Evolutionary conservation across 2,329 filamentous ascomycete species (phyloP).

Genomic region (Bipolaris victoriae): DNA sequence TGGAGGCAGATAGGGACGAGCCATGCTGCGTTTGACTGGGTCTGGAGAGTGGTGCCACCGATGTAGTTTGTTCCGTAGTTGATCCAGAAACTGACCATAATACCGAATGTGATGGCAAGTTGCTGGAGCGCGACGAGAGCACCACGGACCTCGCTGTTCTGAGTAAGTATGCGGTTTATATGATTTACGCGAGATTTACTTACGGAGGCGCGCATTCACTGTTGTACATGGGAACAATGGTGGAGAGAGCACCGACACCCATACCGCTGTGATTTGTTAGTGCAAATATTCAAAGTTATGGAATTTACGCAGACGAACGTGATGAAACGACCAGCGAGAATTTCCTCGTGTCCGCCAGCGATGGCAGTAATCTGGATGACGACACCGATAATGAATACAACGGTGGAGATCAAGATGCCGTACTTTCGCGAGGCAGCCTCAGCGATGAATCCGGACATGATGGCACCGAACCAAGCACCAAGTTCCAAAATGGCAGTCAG

Average conservation of each 20-base stretch:
- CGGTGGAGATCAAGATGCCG: constrained; percentile 68
- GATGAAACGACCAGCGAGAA: constrained; percentile 74
- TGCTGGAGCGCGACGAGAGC: constrained; percentile 69
- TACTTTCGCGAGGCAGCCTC: constrained; percentile 73
- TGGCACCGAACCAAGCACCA: constrained; percentile 76
- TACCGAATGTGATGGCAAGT: constrained; percentile 65
- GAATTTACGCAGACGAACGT: constrained; percentile 51
- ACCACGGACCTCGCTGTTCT: constrained; percentile 64
- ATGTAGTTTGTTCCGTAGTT: constrained; percentile 53
- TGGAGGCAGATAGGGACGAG: constrained; percentile 75
- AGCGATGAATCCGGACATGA: constrained; percentile 74
- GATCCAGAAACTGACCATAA: constrained; percentile 44
- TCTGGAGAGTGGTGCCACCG: constrained; percentile 60
- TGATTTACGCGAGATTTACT: not conserved
- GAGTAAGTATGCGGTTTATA: constrained; percentile 46
- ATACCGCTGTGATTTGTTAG: constrained; percentile 54
- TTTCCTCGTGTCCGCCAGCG: constrained; percentile 61
- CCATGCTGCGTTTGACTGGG: constrained; percentile 73
- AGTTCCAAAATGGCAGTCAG: constrained; percentile 72
- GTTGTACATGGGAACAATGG: constrained; percentile 66
- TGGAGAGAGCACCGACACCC: constrained; percentile 71
- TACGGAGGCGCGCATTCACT: constrained; percentile 57
- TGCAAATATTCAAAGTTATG: not conserved
- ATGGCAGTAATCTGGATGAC: constrained; percentile 70
- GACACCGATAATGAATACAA: constrained; percentile 73